These are phyloP conservation scores for Laetiporus sulphureus DNA, from an alignment of 1,284 basidiomycete species.

Conservation along the genomic window DNA sequence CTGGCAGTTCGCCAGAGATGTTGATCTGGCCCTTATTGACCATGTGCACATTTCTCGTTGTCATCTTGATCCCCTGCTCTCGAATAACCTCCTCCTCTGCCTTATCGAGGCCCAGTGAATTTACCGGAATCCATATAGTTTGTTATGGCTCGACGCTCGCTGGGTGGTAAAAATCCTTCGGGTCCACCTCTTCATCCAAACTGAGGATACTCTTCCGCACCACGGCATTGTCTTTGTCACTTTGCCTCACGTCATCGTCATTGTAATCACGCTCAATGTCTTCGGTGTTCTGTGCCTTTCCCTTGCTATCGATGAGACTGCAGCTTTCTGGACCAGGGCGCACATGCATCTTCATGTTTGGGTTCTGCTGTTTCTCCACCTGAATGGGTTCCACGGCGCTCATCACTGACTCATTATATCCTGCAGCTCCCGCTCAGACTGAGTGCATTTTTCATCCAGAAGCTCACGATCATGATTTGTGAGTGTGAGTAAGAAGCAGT, in stretches of 20 bases:
- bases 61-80: slow-evolving; percentile 52
- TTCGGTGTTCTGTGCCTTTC: not conserved
- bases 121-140: slow-evolving; percentile 76
- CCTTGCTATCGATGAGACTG: too few relatives aligned
- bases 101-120: slow-evolving; percentile 58
- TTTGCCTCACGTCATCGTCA: slow-evolving; percentile 7
- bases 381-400: slow-evolving; percentile 4
- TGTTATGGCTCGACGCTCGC: slow-evolving; percentile 69
- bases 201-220: slow-evolving; percentile 6
- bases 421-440: slow-evolving; percentile 14
- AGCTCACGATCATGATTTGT: slow-evolving; percentile 61
- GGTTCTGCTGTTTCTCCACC: slow-evolving; percentile 3
- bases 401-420: slow-evolving; percentile 14
- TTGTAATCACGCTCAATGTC: not conserved
- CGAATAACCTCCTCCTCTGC: slow-evolving; percentile 58
- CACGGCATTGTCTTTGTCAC: slow-evolving; percentile 3
- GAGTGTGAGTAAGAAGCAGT: slow-evolving; percentile 69
- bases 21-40: slow-evolving; percentile 65
- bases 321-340: not conserved
- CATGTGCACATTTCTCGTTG: slow-evolving; percentile 53
- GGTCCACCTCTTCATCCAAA: slow-evolving; percentile 24
- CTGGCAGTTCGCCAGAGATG: slow-evolving; percentile 36
- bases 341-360: slow-evolving; percentile 4
- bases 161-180: slow-evolving; percentile 70
- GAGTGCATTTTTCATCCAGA: slow-evolving; percentile 14